Base-by-base conservation (phyloP, 163 green algal genomes). In the Coccomyxa subellipsoidea region DNA sequence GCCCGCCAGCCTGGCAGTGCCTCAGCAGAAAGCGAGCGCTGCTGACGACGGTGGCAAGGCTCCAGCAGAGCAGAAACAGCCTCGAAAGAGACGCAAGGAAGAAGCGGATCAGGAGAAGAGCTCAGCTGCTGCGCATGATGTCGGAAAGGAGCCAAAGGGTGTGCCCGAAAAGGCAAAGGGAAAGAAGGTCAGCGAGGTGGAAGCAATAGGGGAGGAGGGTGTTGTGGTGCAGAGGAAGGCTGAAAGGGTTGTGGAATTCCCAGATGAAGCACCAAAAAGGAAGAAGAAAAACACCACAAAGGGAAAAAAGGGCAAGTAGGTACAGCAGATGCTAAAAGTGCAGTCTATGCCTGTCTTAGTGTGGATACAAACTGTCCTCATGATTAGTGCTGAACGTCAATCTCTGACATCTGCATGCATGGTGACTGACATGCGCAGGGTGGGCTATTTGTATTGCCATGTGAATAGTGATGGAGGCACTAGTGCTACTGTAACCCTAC, bases 171-270 rank as follows among this genome's bases (percentile, higher is more conserved):
- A 8, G 12, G 34, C 71, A 10, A 34, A 39, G 71, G 34, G 27
- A 10, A 34, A n/a, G 66, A 73, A 73, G 32, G 32, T 18, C 66
- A 59, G 47, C 69, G 31, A 39, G 69, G n/a, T 34, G 7, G 69
- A 34, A 38, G 69, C 69, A 9, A 34, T 23, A 38, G n/a, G 31
- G 69, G n/a, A 75, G 27, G 21, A 35, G 69, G 34, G 35, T 4
- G 5, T 53, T 31, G 37, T 80, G 37, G 75, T 37, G 37, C 21
- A 37, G 75, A 66, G n/a, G 32, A 37, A 21, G 12, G 32, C 35
- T 27, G 75, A 80, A 7, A 27, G 15, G 0, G 75, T 80, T 25
- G 75, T 80, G 21, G 75, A 80, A 37, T 80, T 80, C n/a, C 75
- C 75, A 18, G 71, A 78, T 53, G 71, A 53, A n/a, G 21, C 66